These are phyloP conservation scores for Pseudogymnoascus sp. DNA, from an alignment of 2,329 filamentous ascomycete species.

Conservation along the genomic window DNA sequence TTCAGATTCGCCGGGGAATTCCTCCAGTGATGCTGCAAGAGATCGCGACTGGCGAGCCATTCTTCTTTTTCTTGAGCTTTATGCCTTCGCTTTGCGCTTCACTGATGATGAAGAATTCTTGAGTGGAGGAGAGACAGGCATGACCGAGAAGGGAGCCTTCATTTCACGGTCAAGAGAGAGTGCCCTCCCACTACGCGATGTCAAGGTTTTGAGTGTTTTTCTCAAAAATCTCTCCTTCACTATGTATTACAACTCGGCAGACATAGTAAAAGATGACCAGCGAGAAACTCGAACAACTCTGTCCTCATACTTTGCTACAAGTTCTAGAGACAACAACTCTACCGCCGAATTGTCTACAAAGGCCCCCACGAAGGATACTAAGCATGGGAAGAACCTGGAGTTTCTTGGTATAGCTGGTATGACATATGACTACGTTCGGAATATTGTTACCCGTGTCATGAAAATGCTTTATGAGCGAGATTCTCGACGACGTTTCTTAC, in stretches of 20 bases:
- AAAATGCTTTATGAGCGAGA: slow-evolving; percentile 90
- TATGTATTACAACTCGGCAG: slow-evolving; percentile 73
- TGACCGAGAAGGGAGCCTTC: slow-evolving; percentile 31
- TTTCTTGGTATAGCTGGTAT: slow-evolving; percentile 61
- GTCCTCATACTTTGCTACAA: slow-evolving; percentile 36
- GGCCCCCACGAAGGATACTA: slow-evolving; percentile 1
- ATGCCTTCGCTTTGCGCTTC: slow-evolving; percentile 83
- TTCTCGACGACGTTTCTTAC: slow-evolving; percentile 77
- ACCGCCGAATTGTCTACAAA: not conserved
- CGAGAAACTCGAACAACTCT: slow-evolving; percentile 30
- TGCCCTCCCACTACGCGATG: slow-evolving; percentile 61
- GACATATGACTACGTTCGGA: slow-evolving; percentile 69
- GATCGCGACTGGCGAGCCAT: slow-evolving; percentile 73
- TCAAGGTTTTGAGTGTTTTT: slow-evolving; percentile 70
- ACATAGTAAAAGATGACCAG: slow-evolving; percentile 42
- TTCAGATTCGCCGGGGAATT: not conserved
- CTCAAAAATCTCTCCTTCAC: slow-evolving; percentile 87
- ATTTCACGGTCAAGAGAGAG: slow-evolving; percentile 49
- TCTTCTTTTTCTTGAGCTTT: slow-evolving; percentile 86
- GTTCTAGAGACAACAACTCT: slow-evolving; percentile 5
- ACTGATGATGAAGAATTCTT: slow-evolving; percentile 98
- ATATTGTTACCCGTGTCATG: slow-evolving; percentile 69
- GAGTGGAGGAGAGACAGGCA: slow-evolving; percentile 40
- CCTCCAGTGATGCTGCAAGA: slow-evolving; percentile 15
- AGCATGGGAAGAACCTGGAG: not conserved